These are phyloP conservation scores for Stylonectria norvegica DNA, from an alignment of 2,329 filamentous ascomycete species.

Conservation along the genomic window DNA sequence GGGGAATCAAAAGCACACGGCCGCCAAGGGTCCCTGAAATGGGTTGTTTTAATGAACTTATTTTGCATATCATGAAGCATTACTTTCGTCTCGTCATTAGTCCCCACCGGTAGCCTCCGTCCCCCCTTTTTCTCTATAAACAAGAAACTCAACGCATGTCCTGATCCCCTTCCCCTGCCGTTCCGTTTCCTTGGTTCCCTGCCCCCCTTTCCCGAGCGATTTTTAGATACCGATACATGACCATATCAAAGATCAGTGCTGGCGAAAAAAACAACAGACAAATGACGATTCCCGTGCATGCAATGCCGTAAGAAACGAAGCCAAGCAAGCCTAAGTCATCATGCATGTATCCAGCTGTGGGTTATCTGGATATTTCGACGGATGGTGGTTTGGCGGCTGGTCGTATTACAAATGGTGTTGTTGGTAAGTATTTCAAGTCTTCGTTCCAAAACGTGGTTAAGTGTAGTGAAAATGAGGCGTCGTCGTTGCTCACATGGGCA, in stretches of 20 bases:
- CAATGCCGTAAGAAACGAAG: constrained; percentile 6
- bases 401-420: constrained; percentile 23
- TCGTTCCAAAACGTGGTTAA: constrained; percentile 13
- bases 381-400: constrained; percentile 14
- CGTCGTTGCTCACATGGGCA: constrained; percentile 29
- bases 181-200: too few species aligned
- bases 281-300: constrained; percentile 1
- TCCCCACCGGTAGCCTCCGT: constrained; percentile 13
- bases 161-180: constrained; percentile 5
- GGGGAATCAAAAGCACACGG: too few species aligned
- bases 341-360: too few species aligned
- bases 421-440: constrained; percentile 12
- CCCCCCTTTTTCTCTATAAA: constrained; percentile 28
- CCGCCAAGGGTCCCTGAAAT: background rate
- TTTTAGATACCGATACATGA: constrained; percentile 18
- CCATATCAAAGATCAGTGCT: constrained; percentile 18
- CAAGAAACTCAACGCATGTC: constrained; percentile 15
- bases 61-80: constrained; percentile 25
- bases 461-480: constrained; percentile 6
- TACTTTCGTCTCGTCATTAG: constrained; percentile 30
- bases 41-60: background rate
- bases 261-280: constrained; percentile 11
- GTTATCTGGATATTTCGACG: constrained; percentile 5
- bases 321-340: constrained; percentile 5
- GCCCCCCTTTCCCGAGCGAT: too few species aligned